Evolutionary conservation across 192 early-diverging fungal species (phyloP), one percentile per base, ranked within the genome.

Genomic region (Irineochytrium annulatum): DNA sequence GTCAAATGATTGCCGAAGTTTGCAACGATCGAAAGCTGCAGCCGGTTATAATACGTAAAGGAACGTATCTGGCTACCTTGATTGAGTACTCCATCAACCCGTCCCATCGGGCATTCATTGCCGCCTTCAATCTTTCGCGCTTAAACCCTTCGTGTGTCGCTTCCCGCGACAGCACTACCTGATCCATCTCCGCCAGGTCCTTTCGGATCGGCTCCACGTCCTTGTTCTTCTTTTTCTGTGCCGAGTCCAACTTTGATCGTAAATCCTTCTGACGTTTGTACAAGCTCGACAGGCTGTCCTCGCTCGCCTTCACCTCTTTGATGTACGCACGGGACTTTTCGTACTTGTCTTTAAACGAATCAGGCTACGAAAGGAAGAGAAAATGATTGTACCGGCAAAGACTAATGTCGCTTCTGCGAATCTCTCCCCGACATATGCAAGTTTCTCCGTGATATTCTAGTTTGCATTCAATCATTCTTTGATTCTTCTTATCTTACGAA

Each of bases 1-100:
- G 62, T 43, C 1, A 75, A 32, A 51, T 71, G 65, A 48, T 75
- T 75, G 8, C 74, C 74, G 52, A 65, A 75, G 8, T 29, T 63
- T 1, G 61, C 68, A n/a, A 75, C 35, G 1, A 67, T 48, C 5
- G 63, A 24, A 1, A 75, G 31, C 59, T 70, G 31, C n/a, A 64
- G 13, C 24, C 28, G 24, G 22, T 14, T 46, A 31, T 2, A 43
- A 14, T 17, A n/a, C 16, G 8, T 5, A 34, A 6, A 2, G 31
- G 24, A 52, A 52, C 19, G n/a, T 57, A 54, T 30, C 19, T 16
- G 29, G 26, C 3, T 19, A 68, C 63, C 52, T 67, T 69, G 22
- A 32, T 55, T 13, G 59, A 64, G 57, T 60, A 68, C 31, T 75
- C 69, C 60, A 75, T 62, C 49, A 53, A 52, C 11, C 65, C 64